Evolutionary conservation across 2,329 filamentous ascomycete genomes (phyloP), one percentile per base, ranked within the genome.

Genomic region (Aspergillus udagawae): DNA sequence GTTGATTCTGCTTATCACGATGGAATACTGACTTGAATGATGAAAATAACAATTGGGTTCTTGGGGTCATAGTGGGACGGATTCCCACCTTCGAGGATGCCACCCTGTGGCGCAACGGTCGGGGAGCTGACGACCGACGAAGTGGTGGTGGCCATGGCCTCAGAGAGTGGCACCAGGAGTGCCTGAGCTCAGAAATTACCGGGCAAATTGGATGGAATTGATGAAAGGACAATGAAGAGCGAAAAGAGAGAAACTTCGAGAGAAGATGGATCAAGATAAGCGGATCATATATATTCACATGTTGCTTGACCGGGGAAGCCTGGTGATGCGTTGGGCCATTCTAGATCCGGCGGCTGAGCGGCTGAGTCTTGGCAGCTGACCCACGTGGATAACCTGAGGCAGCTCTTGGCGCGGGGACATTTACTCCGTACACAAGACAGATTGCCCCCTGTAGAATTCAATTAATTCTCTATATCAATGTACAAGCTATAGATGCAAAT

Each of bases 31-130:
- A 84, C 86, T 81, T 88, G 88, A 51, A 92, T 88, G 66, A 92
- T 90, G 74, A 92, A 91, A 49, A 90, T 73, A 49, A 85, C 84
- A 60, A 92, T 86, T 6, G 89, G 90, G 63, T 91, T 87, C 56
- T 83, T 87, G 10, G 86, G 67, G 64, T 88, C 85, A 75, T 88
- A 91, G 29, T 82, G 70, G 29, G 87, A 80, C 1, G 90, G 90
- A 61, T 91, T 86, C 53, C 83, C 76, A 47, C 86, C 86, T 62
- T 91, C 88, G 47, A 93, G 78, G 58, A 93, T 83, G 61, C 90
- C 90, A 52, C 81, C 86, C 70, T 89, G 86, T 6, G 81, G 77
- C 50, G 79, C 20, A 0, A 67, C 54, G 74, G 79, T 63, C 77
- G 69, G 50, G 47, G 53, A 21, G 25, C 35, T 51, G 48, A 23